These are phyloP conservation scores for Backusella westeae DNA, from an alignment of 192 early-diverging fungal species.

Conservation along the genomic window DNA sequence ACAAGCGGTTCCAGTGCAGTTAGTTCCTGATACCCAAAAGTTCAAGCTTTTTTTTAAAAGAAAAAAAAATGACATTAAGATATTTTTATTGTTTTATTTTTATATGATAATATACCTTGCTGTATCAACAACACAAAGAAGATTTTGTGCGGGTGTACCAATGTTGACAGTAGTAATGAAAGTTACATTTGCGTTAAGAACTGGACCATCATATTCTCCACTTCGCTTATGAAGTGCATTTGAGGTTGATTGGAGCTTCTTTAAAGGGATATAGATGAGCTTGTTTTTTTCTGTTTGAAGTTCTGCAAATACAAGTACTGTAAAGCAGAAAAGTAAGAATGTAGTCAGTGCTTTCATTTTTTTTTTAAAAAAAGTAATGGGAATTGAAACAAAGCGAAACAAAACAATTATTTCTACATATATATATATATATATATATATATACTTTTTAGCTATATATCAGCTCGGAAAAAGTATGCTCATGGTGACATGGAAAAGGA, in stretches of 20 bases:
- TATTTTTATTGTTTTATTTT: neutral
- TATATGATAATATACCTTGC: neutral
- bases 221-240: neutral
- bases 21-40: neutral
- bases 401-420: neutral
- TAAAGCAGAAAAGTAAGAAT: neutral
- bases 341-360: neutral
- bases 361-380: neutral
- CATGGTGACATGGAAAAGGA: neutral
- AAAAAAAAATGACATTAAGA: neutral
- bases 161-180: neutral
- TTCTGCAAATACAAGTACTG: neutral
- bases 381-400: neutral
- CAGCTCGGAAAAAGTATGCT: neutral
- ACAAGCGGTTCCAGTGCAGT: neutral
- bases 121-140: conserved; percentile 5
- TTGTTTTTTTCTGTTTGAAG: neutral
- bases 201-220: neutral
- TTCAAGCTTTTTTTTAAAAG: neutral
- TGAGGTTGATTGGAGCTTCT: neutral
- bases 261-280: neutral
- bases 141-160: neutral
- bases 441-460: conserved; percentile 2
- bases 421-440: neutral
- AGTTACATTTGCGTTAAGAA: neutral